A percentile compares a stretch with the other conserved stretches of the same genome.
Evolutionary conservation across 192 early-diverging fungal species (phyloP).

Genomic region (Coemansia sp.): DNA sequence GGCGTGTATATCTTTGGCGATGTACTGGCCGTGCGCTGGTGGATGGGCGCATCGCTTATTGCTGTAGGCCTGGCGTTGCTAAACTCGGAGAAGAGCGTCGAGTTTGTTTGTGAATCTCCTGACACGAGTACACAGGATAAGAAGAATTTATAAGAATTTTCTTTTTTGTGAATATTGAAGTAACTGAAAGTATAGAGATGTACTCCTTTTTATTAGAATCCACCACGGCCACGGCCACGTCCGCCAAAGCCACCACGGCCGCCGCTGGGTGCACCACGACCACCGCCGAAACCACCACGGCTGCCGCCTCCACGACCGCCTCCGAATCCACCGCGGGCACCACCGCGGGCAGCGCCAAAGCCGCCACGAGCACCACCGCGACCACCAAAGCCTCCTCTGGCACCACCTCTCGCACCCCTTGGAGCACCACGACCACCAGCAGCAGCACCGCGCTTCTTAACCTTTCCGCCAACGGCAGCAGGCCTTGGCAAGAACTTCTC

Average conservation of each 20-base stretch:
- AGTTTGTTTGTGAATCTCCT: conserved; percentile 9
- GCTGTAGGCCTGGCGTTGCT: conserved; percentile 39
- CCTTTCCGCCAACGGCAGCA: conserved; percentile 55
- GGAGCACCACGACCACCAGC: conserved; percentile 58
- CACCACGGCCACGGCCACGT: conserved; percentile 53
- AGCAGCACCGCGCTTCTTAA: conserved; percentile 67
- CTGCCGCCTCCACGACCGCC: conserved; percentile 57
- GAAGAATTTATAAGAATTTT: conserved; percentile 8
- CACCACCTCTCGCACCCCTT: conserved; percentile 37
- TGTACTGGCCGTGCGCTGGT: conserved; percentile 76
- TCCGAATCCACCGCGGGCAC: conserved; percentile 57
- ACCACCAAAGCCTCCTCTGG: conserved; percentile 55
- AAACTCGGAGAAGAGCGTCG: conserved; percentile 24
- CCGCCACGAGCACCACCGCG: conserved; percentile 55
- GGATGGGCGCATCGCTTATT: conserved; percentile 80
- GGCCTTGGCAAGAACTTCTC: conserved; percentile 98
- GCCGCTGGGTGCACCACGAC: conserved; percentile 41
- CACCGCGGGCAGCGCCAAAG: conserved; percentile 54
- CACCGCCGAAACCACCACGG: conserved; percentile 50
- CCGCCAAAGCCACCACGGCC: conserved; percentile 54
- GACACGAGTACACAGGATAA: conserved; percentile 8
- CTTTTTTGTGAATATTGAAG: not conserved
- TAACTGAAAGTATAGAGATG: no score
- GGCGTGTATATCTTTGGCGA: conserved; percentile 79
- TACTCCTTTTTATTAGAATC: conserved; percentile 19